Evolutionary conservation across 306 rosid genomes (phyloP).

Genomic region (Dryas alaskensis): DNA sequence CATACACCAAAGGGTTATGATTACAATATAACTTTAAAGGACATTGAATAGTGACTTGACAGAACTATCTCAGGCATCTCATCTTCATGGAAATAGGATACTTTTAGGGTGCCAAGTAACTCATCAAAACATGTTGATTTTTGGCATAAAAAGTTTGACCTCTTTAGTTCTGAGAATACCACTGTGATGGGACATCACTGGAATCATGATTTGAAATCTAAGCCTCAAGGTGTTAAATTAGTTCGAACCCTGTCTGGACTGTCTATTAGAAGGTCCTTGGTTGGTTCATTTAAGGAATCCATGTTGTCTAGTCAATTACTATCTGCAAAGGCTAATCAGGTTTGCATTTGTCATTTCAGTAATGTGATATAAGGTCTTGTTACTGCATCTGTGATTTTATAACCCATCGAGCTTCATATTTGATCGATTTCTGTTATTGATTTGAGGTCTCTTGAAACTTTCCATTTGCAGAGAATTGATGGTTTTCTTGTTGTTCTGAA

Average conservation of each 20-base stretch:
- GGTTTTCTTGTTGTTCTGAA: constrained; percentile 85
- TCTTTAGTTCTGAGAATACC: constrained; percentile 35
- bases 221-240: constrained; percentile 38
- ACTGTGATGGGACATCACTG: constrained; percentile 34
- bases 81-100: constrained; percentile 29
- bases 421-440: constrained; percentile 3
- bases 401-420: constrained; percentile 15
- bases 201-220: constrained; percentile 37
- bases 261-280: constrained; percentile 59
- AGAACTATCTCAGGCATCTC: constrained; percentile 34
- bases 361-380: background rate
- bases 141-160: constrained; percentile 34
- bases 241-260: constrained; percentile 36
- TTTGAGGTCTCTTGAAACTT: background rate
- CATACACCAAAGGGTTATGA: constrained; percentile 30
- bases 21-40: constrained; percentile 37
- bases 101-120: constrained; percentile 25
- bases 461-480: constrained; percentile 58
- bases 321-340: constrained; percentile 58
- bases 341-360: constrained; percentile 29
- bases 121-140: constrained; percentile 31
- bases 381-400: constrained; percentile 21
- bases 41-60: constrained; percentile 41
- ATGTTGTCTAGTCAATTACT: constrained; percentile 67
- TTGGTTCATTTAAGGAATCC: constrained; percentile 91